These are phyloP conservation scores for Margaritispora aquatica DNA, from an alignment of 495 filamentous ascomycete genomes.

Conservation along the genomic window DNA sequence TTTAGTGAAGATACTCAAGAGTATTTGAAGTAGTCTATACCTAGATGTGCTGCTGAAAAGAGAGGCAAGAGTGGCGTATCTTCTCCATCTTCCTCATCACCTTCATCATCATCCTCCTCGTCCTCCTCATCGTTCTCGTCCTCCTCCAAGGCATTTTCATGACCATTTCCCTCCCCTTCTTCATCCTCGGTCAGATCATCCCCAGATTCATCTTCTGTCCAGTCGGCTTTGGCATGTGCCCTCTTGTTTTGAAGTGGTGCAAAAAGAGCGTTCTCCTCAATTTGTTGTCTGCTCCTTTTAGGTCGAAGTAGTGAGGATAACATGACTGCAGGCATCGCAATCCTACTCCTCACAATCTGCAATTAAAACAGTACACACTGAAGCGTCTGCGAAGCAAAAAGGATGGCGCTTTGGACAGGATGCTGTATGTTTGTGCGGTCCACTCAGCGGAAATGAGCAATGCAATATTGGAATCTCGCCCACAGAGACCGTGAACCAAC, in stretches of 20 bases:
- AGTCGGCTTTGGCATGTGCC: slow-evolving; percentile 48
- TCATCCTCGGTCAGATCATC: slow-evolving; percentile 36
- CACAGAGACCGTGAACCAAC: neutral
- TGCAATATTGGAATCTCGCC: neutral
- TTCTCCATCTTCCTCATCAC: slow-evolving; percentile 49
- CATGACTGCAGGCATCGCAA: slow-evolving; percentile 13
- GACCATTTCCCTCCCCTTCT: slow-evolving; percentile 20
- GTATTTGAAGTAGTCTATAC: slow-evolving; percentile 35
- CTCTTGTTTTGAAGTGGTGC: slow-evolving; percentile 29
- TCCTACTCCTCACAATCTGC: slow-evolving; percentile 1
- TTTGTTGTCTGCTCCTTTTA: slow-evolving; percentile 24
- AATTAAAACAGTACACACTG: no score
- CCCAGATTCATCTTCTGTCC: slow-evolving; percentile 45
- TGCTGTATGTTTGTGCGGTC: neutral
- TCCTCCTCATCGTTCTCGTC: slow-evolving; percentile 34
- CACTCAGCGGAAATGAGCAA: neutral
- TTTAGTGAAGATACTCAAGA: slow-evolving; percentile 21
- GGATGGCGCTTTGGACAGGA: no score
- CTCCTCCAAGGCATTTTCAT: slow-evolving; percentile 29
- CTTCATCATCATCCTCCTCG: slow-evolving; percentile 37
- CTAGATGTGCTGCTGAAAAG: slow-evolving; percentile 75
- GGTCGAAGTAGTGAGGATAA: slow-evolving; percentile 26
- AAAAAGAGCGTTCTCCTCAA: slow-evolving; percentile 40
- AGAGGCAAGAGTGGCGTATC: slow-evolving; percentile 67
- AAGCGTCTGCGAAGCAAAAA: no score